Evolutionary conservation across 176 grass and related monocot species (phyloP), one percentile per base, ranked within the genome.

Genomic region (Carex myosuroides): DNA sequence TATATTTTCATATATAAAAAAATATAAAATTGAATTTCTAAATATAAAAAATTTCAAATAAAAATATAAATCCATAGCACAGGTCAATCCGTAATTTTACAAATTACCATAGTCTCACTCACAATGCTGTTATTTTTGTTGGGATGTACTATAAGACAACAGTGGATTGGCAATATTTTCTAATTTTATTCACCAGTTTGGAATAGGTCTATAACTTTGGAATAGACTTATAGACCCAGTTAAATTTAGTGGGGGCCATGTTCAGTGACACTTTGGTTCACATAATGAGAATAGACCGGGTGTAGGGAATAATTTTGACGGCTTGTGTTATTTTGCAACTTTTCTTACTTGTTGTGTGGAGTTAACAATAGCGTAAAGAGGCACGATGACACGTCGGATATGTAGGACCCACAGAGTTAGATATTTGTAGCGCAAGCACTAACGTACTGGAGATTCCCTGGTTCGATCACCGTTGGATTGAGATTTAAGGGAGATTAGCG

Each of bases 281-380:
- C 71, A 29, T 0, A 56, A 63, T 42, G 17, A 7, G 1, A 1
- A 46, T 81, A 21, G 6, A 64, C 16, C 79, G 10, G 79, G 33
- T 37, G 41, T 67, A 86, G 60, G 29, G 0, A 81, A 32, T 13
- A 3, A 60, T 53, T 21, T 2, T 42, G 13, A 56, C 24, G 48
- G 10, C 6, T 59, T 21, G 11, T 11, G 8, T 3, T 53, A 32
- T 2, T 71, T 54, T 9, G 35, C 5, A 80, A 62, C 1, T 14
- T 61, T 84, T 13, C 65, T 91, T 88, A 26, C 91, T 87, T 96
- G 89, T 17, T 87, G 91, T 91, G 86, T 85, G 53, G 62, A 89
- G 81, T 75, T 35, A 86, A 91, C 65, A 82, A 83, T 95, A 70
- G 85, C 86, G 93, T 90, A 81, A 61, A 37, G 26, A 54, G 52